A percentile compares a stretch with the other conserved stretches of the same genome.
Evolutionary conservation across 1,139 yeast genomes (phyloP).

Genomic region (Nakaseomyces bracarensis): DNA sequence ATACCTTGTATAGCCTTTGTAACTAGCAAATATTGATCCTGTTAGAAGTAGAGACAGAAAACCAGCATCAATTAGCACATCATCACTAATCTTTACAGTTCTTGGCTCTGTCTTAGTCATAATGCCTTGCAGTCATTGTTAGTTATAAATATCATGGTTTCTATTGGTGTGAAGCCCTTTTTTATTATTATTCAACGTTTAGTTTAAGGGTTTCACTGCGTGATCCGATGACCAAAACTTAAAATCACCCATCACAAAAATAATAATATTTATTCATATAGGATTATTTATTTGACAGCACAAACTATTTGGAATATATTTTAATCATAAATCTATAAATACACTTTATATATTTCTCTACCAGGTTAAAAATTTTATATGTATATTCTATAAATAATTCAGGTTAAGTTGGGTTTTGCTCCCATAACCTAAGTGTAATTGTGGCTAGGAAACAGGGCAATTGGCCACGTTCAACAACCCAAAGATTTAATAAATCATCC

Average conservation of each 20-base stretch:
- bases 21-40: slow-evolving; percentile 33
- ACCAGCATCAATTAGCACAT: slow-evolving; percentile 17
- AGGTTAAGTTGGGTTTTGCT: slow-evolving; percentile 20
- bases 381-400: too few species aligned
- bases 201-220: too few species aligned
- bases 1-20: slow-evolving; percentile 33
- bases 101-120: neutral
- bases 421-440: slow-evolving; percentile 57
- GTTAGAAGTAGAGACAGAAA: slow-evolving; percentile 30
- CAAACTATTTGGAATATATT: too few species aligned
- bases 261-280: neutral
- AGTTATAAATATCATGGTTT: too few species aligned
- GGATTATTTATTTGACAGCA: too few species aligned
- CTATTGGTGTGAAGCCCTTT: too few species aligned
- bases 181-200: neutral
- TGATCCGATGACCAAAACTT: neutral
- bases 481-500: slow-evolving; percentile 50
- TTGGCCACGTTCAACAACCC: slow-evolving; percentile 64
- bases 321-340: neutral
- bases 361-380: neutral
- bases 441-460: slow-evolving; percentile 78
- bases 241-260: neutral
- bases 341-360: neutral
- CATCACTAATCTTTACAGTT: neutral
- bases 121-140: too few species aligned